Evolutionary conservation across 2,329 filamentous ascomycete genomes (phyloP).

Genomic region (Cytospora schulzeri): DNA sequence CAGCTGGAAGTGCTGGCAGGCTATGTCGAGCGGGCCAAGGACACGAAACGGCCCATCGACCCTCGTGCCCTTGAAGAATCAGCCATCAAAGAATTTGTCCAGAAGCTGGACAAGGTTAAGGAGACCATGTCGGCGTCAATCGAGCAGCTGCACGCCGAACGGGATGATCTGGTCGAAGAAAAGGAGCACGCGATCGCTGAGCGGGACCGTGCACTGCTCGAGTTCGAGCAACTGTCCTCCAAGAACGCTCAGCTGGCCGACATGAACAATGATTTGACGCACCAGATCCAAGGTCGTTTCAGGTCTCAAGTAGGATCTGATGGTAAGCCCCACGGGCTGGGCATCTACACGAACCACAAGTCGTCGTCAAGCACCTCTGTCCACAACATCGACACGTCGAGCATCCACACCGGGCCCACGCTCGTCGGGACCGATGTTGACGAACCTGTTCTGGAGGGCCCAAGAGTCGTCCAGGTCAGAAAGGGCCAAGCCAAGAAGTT

Average conservation of each 20-base stretch:
- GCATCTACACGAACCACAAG: conserved; percentile 57
- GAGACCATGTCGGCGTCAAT: conserved; percentile 58
- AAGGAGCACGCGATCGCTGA: conserved; percentile 79
- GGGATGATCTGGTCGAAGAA: conserved; percentile 82
- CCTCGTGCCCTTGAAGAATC: conserved; percentile 82
- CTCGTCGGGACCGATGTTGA: conserved; percentile 64
- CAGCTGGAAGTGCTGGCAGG: conserved; percentile 89
- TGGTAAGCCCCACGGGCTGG: conserved; percentile 55
- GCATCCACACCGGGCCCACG: conserved; percentile 60
- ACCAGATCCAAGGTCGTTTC: conserved; percentile 91
- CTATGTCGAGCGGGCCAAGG: conserved; percentile 84
- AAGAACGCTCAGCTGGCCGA: conserved; percentile 95
- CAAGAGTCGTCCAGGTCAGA: conserved; percentile 93
- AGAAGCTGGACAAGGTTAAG: conserved; percentile 67
- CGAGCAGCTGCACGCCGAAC: conserved; percentile 66
- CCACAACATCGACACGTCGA: conserved; percentile 52
- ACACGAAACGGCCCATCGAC: conserved; percentile 78
- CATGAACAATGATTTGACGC: conserved; percentile 92
- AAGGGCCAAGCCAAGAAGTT: conserved; percentile 96
- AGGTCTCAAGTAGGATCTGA: conserved; percentile 70
- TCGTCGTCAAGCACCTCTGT: conserved; percentile 52
- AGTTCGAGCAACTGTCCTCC: conserved; percentile 91
- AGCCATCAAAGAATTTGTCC: conserved; percentile 87
- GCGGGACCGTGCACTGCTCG: conserved; percentile 89
- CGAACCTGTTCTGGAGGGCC: conserved; percentile 70